Evolutionary conservation across 768 basidiomycete genomes (phyloP).

Genomic region (Tylopilus cervinicoccineus): DNA sequence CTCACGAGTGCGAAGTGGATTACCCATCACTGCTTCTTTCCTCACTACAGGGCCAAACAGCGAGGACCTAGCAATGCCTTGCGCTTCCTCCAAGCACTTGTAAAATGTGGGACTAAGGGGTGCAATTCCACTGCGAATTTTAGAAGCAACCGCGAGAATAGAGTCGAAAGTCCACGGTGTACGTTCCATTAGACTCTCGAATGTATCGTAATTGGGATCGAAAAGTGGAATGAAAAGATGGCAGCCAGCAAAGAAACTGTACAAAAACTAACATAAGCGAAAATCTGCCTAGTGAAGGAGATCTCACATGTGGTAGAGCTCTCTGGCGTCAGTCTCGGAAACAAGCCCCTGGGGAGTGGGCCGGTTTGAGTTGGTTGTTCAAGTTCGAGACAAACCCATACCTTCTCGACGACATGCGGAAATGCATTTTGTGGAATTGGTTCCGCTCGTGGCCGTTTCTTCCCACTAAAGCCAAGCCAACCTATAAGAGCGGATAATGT

Average conservation of each 20-base stretch:
- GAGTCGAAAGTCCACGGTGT: slow-evolving; percentile 96
- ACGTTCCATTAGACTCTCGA: slow-evolving; percentile 86
- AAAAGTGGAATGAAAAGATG: slow-evolving; percentile 96
- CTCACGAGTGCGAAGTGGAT: slow-evolving; percentile 18
- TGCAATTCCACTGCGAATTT: slow-evolving; percentile 88
- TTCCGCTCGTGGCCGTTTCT: slow-evolving; percentile 82
- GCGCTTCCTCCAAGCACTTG: slow-evolving; percentile 89
- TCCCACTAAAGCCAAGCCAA: slow-evolving; percentile 37
- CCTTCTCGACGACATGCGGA: slow-evolving; percentile 88
- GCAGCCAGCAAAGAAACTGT: slow-evolving; percentile 92
- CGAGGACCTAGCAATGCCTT: slow-evolving; percentile 90
- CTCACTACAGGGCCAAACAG: slow-evolving; percentile 91
- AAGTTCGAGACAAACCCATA: slow-evolving; percentile 12
- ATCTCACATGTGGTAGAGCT: slow-evolving; percentile 85
- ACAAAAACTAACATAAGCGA: slow-evolving; percentile 3
- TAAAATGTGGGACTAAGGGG: slow-evolving; percentile 84
- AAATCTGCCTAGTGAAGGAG: slow-evolving; percentile 8
- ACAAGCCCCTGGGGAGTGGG: slow-evolving; percentile 65
- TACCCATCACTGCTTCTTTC: slow-evolving; percentile 93
- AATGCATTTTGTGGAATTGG: slow-evolving; percentile 83
- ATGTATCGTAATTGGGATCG: slow-evolving; percentile 90
- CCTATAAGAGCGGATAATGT: neutral
- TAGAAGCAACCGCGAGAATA: slow-evolving; percentile 86
- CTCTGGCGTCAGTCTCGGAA: slow-evolving; percentile 78
- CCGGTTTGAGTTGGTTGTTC: neutral